phyloP scores from a whole-genome alignment of 129 eudicot species.

The Artemisia argyi region DNA sequence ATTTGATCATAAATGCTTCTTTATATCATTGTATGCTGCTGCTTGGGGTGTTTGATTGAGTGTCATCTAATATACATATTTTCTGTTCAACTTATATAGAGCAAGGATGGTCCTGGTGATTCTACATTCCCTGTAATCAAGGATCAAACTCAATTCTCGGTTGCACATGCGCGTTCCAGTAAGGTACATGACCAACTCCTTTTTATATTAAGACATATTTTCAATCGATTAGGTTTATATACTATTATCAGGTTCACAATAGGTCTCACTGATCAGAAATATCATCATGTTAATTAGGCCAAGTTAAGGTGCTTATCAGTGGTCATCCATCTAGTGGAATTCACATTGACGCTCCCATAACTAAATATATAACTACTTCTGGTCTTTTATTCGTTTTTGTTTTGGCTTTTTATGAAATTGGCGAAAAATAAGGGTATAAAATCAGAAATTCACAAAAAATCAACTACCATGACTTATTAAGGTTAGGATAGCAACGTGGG shows the following conservation, averaged over 20 bases:
- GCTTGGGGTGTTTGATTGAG: neutral
- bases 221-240: too few relatives aligned
- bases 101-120: slow-evolving; percentile 68
- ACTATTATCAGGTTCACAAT: too few relatives aligned
- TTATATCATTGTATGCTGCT: slow-evolving; percentile 2
- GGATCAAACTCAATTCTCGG: slow-evolving; percentile 74
- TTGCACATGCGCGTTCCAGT: slow-evolving; percentile 77
- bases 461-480: too few relatives aligned
- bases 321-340: slow-evolving; percentile 13
- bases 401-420: too few relatives aligned
- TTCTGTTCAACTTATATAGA: slow-evolving; percentile 35
- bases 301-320: neutral
- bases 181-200: slow-evolving; percentile 48
- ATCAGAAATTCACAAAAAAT: too few relatives aligned
- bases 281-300: too few relatives aligned
- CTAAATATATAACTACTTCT: too few relatives aligned
- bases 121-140: slow-evolving; percentile 66
- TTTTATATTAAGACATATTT: neutral
- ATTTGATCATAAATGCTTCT: slow-evolving; percentile 17
- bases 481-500: too few relatives aligned
- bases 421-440: too few relatives aligned
- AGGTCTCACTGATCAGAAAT: too few relatives aligned
- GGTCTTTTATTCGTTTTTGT: too few relatives aligned
- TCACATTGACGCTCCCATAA: neutral
- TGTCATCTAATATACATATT: neutral